Conservation (phyloP, 805 yeast genomes). For the Wickerhamomyces ciferrii region DNA sequence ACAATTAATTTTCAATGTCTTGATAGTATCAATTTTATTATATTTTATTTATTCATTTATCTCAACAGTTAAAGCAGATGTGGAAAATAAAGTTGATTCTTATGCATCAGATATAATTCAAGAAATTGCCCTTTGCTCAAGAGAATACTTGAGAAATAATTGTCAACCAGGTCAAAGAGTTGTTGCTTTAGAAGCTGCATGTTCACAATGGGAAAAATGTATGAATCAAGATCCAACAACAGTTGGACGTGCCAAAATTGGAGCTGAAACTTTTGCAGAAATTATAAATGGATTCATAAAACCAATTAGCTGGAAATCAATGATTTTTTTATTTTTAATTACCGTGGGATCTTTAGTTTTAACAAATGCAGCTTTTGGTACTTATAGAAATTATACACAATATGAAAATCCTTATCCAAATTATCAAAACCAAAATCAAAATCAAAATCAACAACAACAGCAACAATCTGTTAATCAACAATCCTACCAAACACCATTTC, state of each 20-base stretch:
- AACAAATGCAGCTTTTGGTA: conserved; percentile 46
- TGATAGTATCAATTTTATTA: conserved; percentile 44
- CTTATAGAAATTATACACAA: conserved; percentile 27
- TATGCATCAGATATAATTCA: conserved; percentile 54
- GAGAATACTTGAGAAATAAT: conserved; percentile 65
- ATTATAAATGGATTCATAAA: conserved; percentile 71
- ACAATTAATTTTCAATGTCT: conserved; percentile 54
- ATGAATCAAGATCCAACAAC: conserved; percentile 72
- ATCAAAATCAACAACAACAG: conserved; percentile 2
- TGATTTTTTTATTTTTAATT: conserved; percentile 40
- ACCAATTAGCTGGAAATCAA: conserved; percentile 67
- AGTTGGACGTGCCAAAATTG: conserved; percentile 62
- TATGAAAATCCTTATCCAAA: conserved; percentile 5
- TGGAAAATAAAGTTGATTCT: conserved; percentile 61
- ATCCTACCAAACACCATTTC: conserved; percentile 5
- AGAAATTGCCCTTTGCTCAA: conserved; percentile 63
- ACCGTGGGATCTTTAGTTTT: conserved; percentile 47
- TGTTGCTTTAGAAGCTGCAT: conserved; percentile 68
- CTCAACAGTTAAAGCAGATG: conserved; percentile 59
- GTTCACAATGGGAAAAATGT: conserved; percentile 76
- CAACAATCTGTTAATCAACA: conserved; percentile 11
- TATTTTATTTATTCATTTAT: conserved; percentile 48
- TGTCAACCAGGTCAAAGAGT: conserved; percentile 63
- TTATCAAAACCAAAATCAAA: conserved; percentile 3
- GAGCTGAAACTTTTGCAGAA: conserved; percentile 81